Percentiles rank a stretch among this genome's conserved stretches.
phyloP scores from a whole-genome alignment of 768 basidiomycete genomes.

The Pleurotus giganteus region DNA sequence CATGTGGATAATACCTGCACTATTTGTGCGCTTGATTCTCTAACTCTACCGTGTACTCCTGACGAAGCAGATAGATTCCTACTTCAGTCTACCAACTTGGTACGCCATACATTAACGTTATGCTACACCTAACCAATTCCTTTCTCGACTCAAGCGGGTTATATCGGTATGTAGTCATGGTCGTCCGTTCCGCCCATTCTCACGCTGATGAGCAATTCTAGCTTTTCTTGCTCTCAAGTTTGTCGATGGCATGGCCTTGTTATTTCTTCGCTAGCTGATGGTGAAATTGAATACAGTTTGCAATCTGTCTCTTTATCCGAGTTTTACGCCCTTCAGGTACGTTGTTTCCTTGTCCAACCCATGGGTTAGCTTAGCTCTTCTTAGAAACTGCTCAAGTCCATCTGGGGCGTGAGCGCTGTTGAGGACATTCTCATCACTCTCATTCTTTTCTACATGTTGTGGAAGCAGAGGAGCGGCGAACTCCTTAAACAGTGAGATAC shows the following conservation, averaged over 20 bases:
- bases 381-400: slow-evolving; percentile 6
- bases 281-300: neutral
- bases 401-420: slow-evolving; percentile 2
- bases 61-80: neutral
- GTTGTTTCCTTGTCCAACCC: neutral
- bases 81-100: slow-evolving; percentile 6
- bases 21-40: neutral
- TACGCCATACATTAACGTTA: neutral
- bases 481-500: slow-evolving; percentile 4
- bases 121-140: no score
- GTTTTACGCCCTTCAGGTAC: slow-evolving; percentile 6
- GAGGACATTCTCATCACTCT: slow-evolving; percentile 6
- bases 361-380: neutral
- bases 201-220: neutral
- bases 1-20: neutral
- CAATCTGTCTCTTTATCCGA: neutral
- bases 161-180: neutral
- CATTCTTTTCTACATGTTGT: slow-evolving; percentile 7
- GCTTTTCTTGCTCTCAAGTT: slow-evolving; percentile 6
- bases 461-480: slow-evolving; percentile 3
- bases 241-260: neutral
- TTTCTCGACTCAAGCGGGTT: neutral
- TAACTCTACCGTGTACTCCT: neutral
- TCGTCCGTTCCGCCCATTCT: neutral
- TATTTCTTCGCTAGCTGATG: neutral